Base-by-base conservation (phyloP, 805 yeast genomes). In the Yamadazyma akitaensis region DNA sequence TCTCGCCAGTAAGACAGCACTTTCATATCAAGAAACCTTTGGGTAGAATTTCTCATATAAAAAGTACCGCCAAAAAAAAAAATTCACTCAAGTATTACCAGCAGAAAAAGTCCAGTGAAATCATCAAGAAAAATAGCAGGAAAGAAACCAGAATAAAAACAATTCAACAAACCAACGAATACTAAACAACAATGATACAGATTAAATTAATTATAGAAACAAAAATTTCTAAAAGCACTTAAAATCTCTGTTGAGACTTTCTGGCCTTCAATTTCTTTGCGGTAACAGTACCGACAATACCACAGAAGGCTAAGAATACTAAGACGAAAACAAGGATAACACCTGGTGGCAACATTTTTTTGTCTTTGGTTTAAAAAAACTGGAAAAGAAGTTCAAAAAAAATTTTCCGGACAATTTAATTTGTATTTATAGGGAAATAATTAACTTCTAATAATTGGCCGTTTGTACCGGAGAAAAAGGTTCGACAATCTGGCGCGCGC, bases 311-410 rank as follows among this genome's bases (percentile, higher is more conserved):
- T 63, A 76, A 77, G 70, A 78, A 78, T 52, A 79, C 54, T 62
- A 79, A 73, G 54, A 67, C 70, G 70, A 82, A 81, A 56, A 83
- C 88, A 65, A 82, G 74, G 67, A 82, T 82, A 72, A 83, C 88
- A 71, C 88, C 88, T 54, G 82, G 75, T 67, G 88, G 87, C 63
- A 82, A 74, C 85, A 81, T 82, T 63, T 61, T 64, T 42, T 40
- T 31, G 11, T 16, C 34, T 25, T 44, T 31, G 34, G 26, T 32
- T 44, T 19, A 26, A 34, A 44, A 34, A 36, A 36, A 39, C 40
- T 18, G 33, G 19, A 49, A 37, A 34, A 30, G 30, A 41, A 37
- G 11, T 36, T 34, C 37, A 36, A 37, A 39, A 19, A 37, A 44
- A 44, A 41, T 25, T 34, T 39, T 17, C 19, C 12, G 44, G 44